A percentile compares a stretch with the other conserved stretches of the same genome.
phyloP scores from a whole-genome alignment of 306 rosid genomes.

The Echinosophora koreensis region DNA sequence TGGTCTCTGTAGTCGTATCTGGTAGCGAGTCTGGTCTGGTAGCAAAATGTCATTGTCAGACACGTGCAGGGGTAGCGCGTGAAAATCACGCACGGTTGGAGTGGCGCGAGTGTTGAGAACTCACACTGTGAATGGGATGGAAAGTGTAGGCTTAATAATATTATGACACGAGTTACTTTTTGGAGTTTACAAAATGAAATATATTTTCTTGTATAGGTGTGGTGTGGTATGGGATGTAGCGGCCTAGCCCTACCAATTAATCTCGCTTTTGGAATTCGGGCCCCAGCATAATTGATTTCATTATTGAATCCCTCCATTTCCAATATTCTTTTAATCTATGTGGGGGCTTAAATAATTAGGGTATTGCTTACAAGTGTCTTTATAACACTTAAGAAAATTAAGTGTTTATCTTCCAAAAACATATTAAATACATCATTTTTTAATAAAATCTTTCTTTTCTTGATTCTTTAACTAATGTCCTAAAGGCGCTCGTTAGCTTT shows the following conservation, averaged over 20 bases:
- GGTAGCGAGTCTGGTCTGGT: neutral
- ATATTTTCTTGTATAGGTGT: neutral
- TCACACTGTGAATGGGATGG: neutral
- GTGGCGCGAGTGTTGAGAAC: neutral
- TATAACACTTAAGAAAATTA: too few relatives aligned
- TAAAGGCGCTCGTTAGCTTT: too few relatives aligned
- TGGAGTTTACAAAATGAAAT: neutral
- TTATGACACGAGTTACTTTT: slow-evolving; percentile 34
- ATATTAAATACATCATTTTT: too few relatives aligned
- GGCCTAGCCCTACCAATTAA: slow-evolving; percentile 38
- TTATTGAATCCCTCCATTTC: too few relatives aligned
- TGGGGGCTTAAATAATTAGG: too few relatives aligned
- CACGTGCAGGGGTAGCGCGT: slow-evolving; percentile 1
- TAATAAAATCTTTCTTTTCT: too few relatives aligned
- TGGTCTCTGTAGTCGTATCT: neutral
- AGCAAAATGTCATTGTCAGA: slow-evolving; percentile 31
- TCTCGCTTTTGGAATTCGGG: slow-evolving; percentile 17
- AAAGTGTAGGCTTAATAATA: neutral
- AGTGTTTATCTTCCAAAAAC: too few relatives aligned
- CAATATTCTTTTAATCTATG: too few relatives aligned
- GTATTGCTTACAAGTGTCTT: too few relatives aligned
- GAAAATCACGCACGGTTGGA: neutral
- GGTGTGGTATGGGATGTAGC: slow-evolving; percentile 9
- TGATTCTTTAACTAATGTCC: too few relatives aligned
- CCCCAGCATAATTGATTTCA: neutral